Base-by-base conservation (phyloP, 2,329 filamentous ascomycete genomes). In the Zasmidium citrigriseum region DNA sequence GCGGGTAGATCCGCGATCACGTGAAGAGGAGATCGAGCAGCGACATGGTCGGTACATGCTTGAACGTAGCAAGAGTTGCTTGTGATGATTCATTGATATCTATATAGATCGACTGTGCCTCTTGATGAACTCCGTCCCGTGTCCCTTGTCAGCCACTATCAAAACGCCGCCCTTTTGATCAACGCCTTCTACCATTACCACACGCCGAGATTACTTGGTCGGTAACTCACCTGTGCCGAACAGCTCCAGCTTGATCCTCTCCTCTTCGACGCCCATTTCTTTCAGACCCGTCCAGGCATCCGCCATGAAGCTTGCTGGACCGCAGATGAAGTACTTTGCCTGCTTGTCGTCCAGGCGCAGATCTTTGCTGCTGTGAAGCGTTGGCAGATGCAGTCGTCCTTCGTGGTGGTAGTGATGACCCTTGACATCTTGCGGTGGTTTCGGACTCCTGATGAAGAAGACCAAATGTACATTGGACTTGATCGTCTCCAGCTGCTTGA, bases 301-400 rank as follows among this genome's bases (percentile, higher is more conserved):
- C 10, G 80, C 67, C 90, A 93, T 93, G 78, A 91, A 93, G 7
- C 72, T 70, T 59, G 81, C 79, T 0, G 89, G 89, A 0, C 89
- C 90, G 68, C 90, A 93, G 54, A 90, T 76, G 66, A 84, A 92
- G 72, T 91, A 93, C 67, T 86, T 78, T 0, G 89, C 80, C 46
- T 74, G 74, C 0, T 73, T 51, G 64, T 88, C 77, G 20, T 78
- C 75, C 1, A 87, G 69, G 64, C 81, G 84, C n/a, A 93, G 75
- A 47, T 83, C 77, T 0, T 74, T 68, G 9, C 82, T 62, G 55
- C 78, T 80, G 27, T 76, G 73, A n/a, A 92, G 71, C 57, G 86
- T 79, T 16, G 90, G 74, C 2, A 65, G 14, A n/a, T 46, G 52
- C 49, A 67, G 29, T 7, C 84, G 79, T 2, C 87, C 84, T 9